Conservation (phyloP, 805 yeast genomes). For the Candida tallmaniae region DNA sequence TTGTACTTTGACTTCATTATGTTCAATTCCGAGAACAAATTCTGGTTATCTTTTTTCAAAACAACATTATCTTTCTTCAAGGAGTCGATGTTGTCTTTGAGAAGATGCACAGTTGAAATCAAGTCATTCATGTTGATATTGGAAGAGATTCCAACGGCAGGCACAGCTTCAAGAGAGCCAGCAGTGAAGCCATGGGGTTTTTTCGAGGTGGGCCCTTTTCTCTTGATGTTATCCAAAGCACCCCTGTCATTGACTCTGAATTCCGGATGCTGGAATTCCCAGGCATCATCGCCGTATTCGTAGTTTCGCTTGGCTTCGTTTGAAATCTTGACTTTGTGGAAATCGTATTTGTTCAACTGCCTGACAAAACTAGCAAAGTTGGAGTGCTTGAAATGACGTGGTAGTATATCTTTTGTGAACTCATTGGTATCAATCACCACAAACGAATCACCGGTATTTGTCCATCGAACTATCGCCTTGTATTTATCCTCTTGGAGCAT, state of each 20-base stretch:
- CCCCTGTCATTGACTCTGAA: conserved; percentile 72
- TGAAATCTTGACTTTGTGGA: conserved; percentile 85
- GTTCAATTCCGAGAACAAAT: conserved; percentile 30
- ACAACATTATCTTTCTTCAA: conserved; percentile 29
- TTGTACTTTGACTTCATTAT: conserved; percentile 54
- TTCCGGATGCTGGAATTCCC: conserved; percentile 95
- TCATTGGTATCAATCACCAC: conserved; percentile 87
- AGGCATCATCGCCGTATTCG: conserved; percentile 71
- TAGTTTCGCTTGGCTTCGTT: conserved; percentile 51
- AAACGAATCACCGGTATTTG: conserved; percentile 78
- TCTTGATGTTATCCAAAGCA: conserved; percentile 80
- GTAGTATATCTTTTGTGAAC: conserved; percentile 83
- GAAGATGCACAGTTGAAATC: no score
- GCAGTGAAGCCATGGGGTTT: conserved; percentile 18
- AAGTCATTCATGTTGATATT: background rate
- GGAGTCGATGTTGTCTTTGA: conserved; percentile 9
- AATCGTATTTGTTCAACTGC: conserved; percentile 93
- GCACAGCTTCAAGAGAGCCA: background rate
- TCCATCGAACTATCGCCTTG: conserved; percentile 78
- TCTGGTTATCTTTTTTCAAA: conserved; percentile 28
- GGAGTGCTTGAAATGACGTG: conserved; percentile 90
- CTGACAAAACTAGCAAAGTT: conserved; percentile 95
- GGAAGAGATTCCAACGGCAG: background rate
- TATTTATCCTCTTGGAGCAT: conserved; percentile 85
- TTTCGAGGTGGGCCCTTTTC: conserved; percentile 67